Evolutionary conservation across 1,284 basidiomycete genomes (phyloP).

Genomic region (Apiotrichum gracile): DNA sequence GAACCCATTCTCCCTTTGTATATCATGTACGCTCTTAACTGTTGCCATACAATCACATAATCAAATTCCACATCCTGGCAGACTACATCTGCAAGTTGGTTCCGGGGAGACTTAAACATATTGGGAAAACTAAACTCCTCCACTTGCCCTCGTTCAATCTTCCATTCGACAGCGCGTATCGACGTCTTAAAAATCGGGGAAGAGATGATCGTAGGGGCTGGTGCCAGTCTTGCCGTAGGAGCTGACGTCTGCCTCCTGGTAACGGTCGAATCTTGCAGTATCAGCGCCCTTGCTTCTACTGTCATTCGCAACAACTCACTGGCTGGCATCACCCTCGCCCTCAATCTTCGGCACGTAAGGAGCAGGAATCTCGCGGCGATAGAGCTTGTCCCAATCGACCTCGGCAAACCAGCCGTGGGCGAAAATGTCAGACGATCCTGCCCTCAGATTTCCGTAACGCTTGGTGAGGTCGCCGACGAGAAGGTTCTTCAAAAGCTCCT

Average conservation of each 20-base stretch:
- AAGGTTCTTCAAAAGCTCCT: conserved; percentile 81
- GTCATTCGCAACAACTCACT: conserved; percentile 54
- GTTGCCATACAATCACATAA: neutral
- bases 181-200: conserved; percentile 40
- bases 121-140: no score
- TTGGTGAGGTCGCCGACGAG: conserved; percentile 86
- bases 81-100: no score
- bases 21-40: neutral
- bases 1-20: no score
- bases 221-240: conserved; percentile 47
- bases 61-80: neutral
- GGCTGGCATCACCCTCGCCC: conserved; percentile 83
- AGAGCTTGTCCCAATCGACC: conserved; percentile 87
- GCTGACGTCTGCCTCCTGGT: conserved; percentile 48
- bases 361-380: conserved; percentile 83
- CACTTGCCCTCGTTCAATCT: no score
- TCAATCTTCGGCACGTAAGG: conserved; percentile 85
- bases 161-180: neutral
- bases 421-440: conserved; percentile 93
- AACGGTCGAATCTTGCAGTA: conserved; percentile 45
- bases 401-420: conserved; percentile 95
- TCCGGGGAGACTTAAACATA: no score
- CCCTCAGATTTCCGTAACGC: conserved; percentile 84
- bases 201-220: conserved; percentile 46
- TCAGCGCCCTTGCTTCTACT: neutral